Conservation (phyloP, 129 eudicot genomes). For the Cynara cardunculus region DNA sequence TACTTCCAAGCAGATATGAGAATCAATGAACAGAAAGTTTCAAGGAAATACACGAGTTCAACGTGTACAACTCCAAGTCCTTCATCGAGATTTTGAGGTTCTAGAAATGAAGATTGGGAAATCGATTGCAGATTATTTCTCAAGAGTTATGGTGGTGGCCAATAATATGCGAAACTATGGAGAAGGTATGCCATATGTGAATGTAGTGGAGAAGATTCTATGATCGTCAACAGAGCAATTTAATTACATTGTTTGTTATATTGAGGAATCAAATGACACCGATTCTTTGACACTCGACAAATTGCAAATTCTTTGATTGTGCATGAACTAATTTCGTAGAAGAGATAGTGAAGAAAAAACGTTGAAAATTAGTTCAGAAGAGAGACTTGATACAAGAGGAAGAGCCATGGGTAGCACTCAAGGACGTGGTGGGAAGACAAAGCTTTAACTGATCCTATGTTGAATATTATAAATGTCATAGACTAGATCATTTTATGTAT, state of each 20-base stretch:
- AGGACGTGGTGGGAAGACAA: no score
- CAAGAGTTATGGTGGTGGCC: neutral
- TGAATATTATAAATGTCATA: no score
- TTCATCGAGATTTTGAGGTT: neutral
- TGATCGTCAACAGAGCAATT: neutral
- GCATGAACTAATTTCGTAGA: no score
- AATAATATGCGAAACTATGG: neutral
- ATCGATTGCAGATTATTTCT: neutral
- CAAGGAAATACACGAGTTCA: no score
- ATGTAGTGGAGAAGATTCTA: neutral
- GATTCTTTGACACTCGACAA: no score
- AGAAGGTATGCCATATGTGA: neutral
- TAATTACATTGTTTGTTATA: neutral
- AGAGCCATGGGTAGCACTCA: no score
- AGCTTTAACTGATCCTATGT: no score
- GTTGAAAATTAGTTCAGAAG: no score
- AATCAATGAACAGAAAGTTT: neutral
- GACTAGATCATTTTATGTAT: no score
- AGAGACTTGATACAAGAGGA: no score
- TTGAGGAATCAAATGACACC: neutral
- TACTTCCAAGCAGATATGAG: neutral
- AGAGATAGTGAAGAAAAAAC: no score
- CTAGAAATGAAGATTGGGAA: neutral
- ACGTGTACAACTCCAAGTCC: neutral
- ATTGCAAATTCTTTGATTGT: no score